A percentile compares a stretch with the other conserved stretches of the same genome.
These are phyloP conservation scores for Plenodomus lindquistii DNA, from an alignment of 2,329 filamentous ascomycete genomes.

Conservation along the genomic window DNA sequence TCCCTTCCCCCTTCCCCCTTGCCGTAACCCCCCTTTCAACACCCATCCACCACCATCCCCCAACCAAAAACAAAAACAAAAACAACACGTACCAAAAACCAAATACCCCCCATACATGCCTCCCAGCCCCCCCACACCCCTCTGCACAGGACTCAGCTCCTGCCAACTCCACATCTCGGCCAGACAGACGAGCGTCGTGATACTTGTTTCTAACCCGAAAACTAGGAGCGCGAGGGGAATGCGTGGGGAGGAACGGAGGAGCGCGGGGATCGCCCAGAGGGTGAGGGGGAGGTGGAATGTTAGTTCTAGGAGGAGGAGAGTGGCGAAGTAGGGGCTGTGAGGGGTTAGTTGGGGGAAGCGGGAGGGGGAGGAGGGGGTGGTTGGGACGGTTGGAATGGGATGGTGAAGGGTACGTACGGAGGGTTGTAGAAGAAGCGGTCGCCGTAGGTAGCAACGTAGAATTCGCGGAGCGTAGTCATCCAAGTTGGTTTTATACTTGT, in stretches of 20 bases:
- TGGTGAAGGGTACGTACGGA: constrained; percentile 43
- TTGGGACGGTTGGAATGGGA: neutral
- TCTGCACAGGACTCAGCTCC: constrained; percentile 33
- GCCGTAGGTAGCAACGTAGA: constrained; percentile 63
- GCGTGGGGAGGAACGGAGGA: constrained; percentile 60
- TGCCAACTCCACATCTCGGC: constrained; percentile 62
- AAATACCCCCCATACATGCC: constrained; percentile 48
- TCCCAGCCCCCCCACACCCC: constrained; percentile 32
- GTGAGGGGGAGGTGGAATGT: constrained; percentile 65
- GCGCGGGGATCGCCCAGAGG: constrained; percentile 61
- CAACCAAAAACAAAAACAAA: constrained; percentile 5
- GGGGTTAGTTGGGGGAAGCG: neutral
- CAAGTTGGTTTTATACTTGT: constrained; percentile 53
- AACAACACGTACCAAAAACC: constrained; percentile 28
- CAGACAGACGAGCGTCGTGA: constrained; percentile 67
- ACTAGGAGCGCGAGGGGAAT: constrained; percentile 63
- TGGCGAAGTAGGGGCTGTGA: constrained; percentile 58
- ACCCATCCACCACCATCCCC: neutral
- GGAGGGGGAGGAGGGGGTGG: neutral
- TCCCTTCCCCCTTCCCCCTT: too few relatives aligned
- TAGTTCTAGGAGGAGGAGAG: constrained; percentile 62
- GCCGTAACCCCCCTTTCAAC: neutral
- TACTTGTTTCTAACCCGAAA: constrained; percentile 61
- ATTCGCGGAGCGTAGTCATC: constrained; percentile 56
- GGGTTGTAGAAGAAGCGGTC: constrained; percentile 66